These are phyloP conservation scores for Paramyrothecium roridum DNA, from an alignment of 2,329 filamentous ascomycete species.

Conservation along the genomic window DNA sequence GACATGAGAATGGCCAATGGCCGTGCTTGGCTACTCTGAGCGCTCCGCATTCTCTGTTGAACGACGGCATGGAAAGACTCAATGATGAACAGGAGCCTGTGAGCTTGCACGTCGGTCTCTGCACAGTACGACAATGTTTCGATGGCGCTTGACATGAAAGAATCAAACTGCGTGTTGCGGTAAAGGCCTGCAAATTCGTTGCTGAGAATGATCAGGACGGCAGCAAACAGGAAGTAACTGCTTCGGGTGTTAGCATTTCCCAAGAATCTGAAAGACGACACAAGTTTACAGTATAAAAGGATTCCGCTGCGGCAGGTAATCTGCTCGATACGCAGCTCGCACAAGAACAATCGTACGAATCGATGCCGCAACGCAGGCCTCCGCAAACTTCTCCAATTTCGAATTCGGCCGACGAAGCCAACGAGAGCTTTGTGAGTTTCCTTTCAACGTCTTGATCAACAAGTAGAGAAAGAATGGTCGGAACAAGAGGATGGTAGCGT, in stretches of 20 bases:
- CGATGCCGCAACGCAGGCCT: slow-evolving; percentile 48
- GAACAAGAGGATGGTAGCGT: slow-evolving; percentile 61
- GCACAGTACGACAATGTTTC: slow-evolving; percentile 47
- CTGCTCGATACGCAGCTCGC: slow-evolving; percentile 37
- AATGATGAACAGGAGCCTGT: slow-evolving; percentile 47
- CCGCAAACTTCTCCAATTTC: slow-evolving; percentile 43
- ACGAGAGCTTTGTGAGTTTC: not conserved
- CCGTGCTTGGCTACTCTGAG: not conserved
- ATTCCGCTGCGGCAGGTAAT: slow-evolving; percentile 47
- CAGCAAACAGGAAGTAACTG: slow-evolving; percentile 56
- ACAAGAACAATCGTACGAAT: slow-evolving; percentile 47
- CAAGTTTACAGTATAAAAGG: slow-evolving; percentile 53
- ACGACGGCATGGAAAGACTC: slow-evolving; percentile 36
- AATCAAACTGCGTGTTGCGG: slow-evolving; percentile 35
- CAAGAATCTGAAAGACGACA: not conserved
- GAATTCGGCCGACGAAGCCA: slow-evolving; percentile 8
- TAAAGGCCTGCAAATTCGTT: slow-evolving; percentile 54
- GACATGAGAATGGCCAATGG: not conserved
- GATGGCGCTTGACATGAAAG: slow-evolving; percentile 40
- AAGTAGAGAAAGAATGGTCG: slow-evolving; percentile 62
- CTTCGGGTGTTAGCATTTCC: not conserved
- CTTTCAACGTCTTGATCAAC: slow-evolving; percentile 37
- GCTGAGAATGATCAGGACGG: slow-evolving; percentile 50
- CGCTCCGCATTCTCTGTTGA: not conserved
- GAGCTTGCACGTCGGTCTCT: slow-evolving; percentile 44